phyloP scores from a whole-genome alignment of 1,139 yeast species.

The Candida dubliniensis region DNA sequence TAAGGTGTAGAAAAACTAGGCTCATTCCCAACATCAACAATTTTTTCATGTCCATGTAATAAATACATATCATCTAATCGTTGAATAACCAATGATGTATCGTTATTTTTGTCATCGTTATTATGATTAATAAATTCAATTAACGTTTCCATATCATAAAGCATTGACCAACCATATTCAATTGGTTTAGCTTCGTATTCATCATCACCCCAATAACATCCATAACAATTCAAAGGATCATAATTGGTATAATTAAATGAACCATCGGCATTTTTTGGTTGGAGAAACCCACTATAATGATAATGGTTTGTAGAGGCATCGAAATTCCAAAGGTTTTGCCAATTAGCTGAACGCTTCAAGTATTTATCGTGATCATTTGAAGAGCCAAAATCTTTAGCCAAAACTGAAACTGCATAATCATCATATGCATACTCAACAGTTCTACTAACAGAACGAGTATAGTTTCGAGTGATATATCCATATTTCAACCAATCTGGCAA shows the following conservation, averaged over 20 bases:
- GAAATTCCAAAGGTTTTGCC: conserved; percentile 40
- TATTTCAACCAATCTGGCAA: conserved; percentile 30
- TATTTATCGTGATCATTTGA: conserved; percentile 26
- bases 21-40: conserved; percentile 36
- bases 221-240: conserved; percentile 30
- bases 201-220: conserved; percentile 50
- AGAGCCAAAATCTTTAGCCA: conserved; percentile 32
- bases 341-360: conserved; percentile 32
- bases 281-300: conserved; percentile 34
- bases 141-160: conserved; percentile 32
- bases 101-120: conserved; percentile 15
- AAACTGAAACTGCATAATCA: conserved; percentile 36
- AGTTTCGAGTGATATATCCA: conserved; percentile 31
- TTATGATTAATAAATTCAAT: conserved; percentile 23
- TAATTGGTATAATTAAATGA: conserved; percentile 23
- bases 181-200: conserved; percentile 66
- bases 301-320: conserved; percentile 21
- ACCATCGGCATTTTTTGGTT: conserved; percentile 34
- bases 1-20: conserved; percentile 37
- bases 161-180: conserved; percentile 49
- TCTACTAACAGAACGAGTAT: conserved; percentile 34
- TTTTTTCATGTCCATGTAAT: conserved; percentile 25
- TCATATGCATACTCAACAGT: conserved; percentile 41
- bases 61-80: conserved; percentile 39
- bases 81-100: conserved; percentile 19